Conservation (phyloP, 108 stramenopile genomes). For the Fistulifera pelliculosa region DNA sequence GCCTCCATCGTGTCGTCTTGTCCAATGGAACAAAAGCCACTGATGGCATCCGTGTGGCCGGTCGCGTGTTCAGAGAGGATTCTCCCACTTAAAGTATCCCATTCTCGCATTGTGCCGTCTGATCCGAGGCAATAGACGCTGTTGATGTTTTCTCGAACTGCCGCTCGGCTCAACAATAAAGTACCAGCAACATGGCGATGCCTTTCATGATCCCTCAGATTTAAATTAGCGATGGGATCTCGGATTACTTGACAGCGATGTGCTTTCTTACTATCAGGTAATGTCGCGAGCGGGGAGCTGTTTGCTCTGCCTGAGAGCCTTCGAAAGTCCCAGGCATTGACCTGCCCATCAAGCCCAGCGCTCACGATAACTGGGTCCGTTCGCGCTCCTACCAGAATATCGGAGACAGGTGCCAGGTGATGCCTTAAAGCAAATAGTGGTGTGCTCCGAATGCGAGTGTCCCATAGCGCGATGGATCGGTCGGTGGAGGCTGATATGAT, state of each 20-base stretch:
- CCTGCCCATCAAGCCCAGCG: constrained; percentile 68
- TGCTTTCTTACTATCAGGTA: constrained; percentile 8
- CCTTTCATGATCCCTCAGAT: constrained; percentile 22
- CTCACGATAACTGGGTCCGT: constrained; percentile 73
- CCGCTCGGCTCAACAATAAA: constrained; percentile 15
- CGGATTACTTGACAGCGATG: constrained; percentile 35
- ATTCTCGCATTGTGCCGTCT: constrained; percentile 69
- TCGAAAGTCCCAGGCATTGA: constrained; percentile 85
- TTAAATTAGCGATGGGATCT: constrained; percentile 35
- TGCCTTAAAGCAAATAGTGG: constrained; percentile 68
- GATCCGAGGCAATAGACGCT: constrained; percentile 51
- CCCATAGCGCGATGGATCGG: constrained; percentile 77
- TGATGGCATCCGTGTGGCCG: constrained; percentile 55
- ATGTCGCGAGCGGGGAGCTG: background rate
- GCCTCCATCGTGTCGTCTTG: constrained; percentile 13
- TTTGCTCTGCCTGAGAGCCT: constrained; percentile 34
- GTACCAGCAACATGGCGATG: constrained; percentile 20
- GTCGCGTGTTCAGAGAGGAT: constrained; percentile 33
- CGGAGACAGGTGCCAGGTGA: constrained; percentile 70
- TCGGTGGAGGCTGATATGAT: constrained; percentile 81
- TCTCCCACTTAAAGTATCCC: constrained; percentile 57
- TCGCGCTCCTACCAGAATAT: constrained; percentile 63
- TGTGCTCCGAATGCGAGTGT: constrained; percentile 54
- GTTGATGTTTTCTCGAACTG: constrained; percentile 18
- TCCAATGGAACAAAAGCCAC: constrained; percentile 33